phyloP scores from a whole-genome alignment of 257 asterid species.

The Primulina huaijiensis region DNA sequence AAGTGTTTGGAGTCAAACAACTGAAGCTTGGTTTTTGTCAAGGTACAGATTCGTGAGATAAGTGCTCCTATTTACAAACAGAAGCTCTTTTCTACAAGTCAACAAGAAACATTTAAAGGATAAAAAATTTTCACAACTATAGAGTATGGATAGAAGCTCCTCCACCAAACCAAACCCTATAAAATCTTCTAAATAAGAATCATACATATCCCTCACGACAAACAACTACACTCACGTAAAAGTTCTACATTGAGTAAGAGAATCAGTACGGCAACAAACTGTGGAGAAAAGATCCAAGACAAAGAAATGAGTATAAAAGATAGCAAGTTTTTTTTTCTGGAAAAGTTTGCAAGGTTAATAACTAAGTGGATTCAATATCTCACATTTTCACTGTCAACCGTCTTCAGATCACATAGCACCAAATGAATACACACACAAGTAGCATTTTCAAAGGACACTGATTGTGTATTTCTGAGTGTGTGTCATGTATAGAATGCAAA shows the following conservation, averaged over 20 bases:
- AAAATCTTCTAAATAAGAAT: background rate
- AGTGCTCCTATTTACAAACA: background rate
- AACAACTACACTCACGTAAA: background rate
- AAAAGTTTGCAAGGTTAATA: background rate
- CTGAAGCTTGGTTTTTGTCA: background rate
- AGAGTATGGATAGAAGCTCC: background rate
- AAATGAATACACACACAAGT: slow-evolving; percentile 11
- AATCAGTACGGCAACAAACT: background rate
- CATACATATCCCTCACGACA: background rate
- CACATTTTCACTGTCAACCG: slow-evolving; percentile 2
- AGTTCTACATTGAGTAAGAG: background rate
- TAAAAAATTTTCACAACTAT: background rate
- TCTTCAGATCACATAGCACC: slow-evolving; percentile 7
- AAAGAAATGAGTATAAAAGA: slow-evolving; percentile 1
- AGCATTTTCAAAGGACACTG: slow-evolving; percentile 19
- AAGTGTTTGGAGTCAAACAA: background rate
- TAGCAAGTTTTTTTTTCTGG: background rate
- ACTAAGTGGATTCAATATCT: background rate
- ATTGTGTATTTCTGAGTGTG: background rate
- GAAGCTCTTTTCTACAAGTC: background rate
- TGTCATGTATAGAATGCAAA: slow-evolving; percentile 1
- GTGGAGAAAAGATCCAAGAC: background rate
- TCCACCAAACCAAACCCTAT: background rate
- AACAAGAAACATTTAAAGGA: background rate
- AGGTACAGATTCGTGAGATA: background rate